phyloP scores from a whole-genome alignment of 2,329 filamentous ascomycete species.

The Cytospora leucostoma region DNA sequence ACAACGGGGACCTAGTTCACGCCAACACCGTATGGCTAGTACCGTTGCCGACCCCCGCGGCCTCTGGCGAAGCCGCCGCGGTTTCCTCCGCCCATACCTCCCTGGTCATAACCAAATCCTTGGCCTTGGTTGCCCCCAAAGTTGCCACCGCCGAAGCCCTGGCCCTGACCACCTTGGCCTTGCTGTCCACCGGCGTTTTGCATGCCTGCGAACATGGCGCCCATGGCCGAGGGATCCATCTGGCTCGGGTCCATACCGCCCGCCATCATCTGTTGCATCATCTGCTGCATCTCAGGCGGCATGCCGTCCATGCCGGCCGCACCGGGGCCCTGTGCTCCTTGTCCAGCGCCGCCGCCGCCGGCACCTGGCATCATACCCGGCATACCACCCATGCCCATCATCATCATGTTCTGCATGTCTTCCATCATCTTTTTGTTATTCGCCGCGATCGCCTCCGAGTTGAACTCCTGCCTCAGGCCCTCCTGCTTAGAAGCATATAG shows the following conservation, averaged over 20 bases:
- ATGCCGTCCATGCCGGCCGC: conserved; percentile 61
- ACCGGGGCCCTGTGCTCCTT: conserved; percentile 30
- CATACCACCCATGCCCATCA: conserved; percentile 51
- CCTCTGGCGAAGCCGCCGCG: conserved; percentile 35
- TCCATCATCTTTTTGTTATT: conserved; percentile 80
- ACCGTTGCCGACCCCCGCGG: conserved; percentile 35
- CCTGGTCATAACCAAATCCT: conserved; percentile 51
- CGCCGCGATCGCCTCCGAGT: conserved; percentile 62
- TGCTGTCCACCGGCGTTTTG: conserved; percentile 47
- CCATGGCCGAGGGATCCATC: conserved; percentile 62
- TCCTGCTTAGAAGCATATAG: conserved; percentile 91
- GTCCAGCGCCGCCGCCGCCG: conserved; percentile 33
- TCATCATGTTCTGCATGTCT: conserved; percentile 69
- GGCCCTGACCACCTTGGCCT: conserved; percentile 52
- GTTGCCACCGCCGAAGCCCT: conserved; percentile 51
- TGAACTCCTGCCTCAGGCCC: conserved; percentile 72
- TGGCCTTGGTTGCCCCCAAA: conserved; percentile 57
- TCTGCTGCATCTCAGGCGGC: conserved; percentile 65
- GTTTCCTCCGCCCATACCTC: conserved; percentile 46
- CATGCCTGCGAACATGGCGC: conserved; percentile 62
- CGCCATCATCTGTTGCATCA: conserved; percentile 70
- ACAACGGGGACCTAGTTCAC: not conserved
- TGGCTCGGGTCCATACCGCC: conserved; percentile 65
- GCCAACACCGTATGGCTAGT: conserved; percentile 2
- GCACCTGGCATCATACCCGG: conserved; percentile 39